These are phyloP conservation scores for Priceomyces fermenticarens DNA, from an alignment of 805 yeast genomes.

Conservation along the genomic window DNA sequence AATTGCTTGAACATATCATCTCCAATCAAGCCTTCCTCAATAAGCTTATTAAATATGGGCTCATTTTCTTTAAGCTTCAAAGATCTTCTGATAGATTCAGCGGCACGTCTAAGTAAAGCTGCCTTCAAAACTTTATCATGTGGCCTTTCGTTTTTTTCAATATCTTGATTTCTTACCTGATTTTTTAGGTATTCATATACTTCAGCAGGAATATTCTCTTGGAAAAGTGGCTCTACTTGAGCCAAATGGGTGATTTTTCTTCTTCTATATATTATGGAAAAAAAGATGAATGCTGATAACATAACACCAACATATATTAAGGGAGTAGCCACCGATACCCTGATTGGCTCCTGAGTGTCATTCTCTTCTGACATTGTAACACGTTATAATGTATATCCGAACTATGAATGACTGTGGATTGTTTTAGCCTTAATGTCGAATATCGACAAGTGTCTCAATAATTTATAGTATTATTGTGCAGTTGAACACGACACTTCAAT, in stretches of 20 bases:
- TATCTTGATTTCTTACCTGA: constrained; percentile 37
- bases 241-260: constrained; percentile 53
- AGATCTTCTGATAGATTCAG: constrained; percentile 82
- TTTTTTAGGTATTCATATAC: constrained; percentile 59
- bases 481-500: no score
- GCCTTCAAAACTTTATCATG: constrained; percentile 75
- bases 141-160: constrained; percentile 46
- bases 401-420: no score
- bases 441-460: no score
- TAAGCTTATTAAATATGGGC: constrained; percentile 64
- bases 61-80: constrained; percentile 78
- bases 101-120: constrained; percentile 58
- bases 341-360: constrained; percentile 17
- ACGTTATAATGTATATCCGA: not conserved
- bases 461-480: no score
- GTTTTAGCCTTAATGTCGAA: no score
- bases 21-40: constrained; percentile 87
- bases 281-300: constrained; percentile 61
- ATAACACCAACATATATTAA: constrained; percentile 70
- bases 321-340: constrained; percentile 57
- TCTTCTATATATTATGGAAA: constrained; percentile 65
- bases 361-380: constrained; percentile 18
- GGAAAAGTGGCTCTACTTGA: constrained; percentile 70
- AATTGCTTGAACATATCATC: constrained; percentile 83
- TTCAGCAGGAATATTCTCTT: constrained; percentile 61